Base-by-base conservation (phyloP, 352 stramenopile genomes). In the Pythium volutum region DNA sequence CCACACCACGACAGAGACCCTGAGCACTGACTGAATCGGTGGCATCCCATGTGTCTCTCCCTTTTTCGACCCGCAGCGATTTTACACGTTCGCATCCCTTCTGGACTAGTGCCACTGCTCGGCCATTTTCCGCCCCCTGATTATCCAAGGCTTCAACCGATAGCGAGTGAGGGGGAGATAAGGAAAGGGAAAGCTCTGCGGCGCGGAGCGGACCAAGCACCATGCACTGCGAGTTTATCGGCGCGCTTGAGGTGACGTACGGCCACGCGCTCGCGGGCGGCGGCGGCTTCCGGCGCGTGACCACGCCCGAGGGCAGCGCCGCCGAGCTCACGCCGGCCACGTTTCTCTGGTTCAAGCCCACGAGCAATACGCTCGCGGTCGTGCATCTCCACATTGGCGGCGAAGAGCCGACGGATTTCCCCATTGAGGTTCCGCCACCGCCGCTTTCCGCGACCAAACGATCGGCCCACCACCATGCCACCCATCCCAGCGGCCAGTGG, bases 301-400 rank as follows among this genome's bases (percentile, higher is more conserved):
- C 87, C 50, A 92, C 74, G 7, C 72, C 73, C 41, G 78, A 89
- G 36, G 84, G 87, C 38, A 77, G 55, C 15, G 87, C 87, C 18
- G 87, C 87, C 22, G 87, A 96, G 71, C 68, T 96, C 59, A 70
- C 87, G 61, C 84, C 84, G 14, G 69, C 76, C 51, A 96, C 87
- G 60, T 96, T 81, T 67, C 82, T 96, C 47, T 96, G 87, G 87
- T 96, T 88, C 75, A 89, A 89, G 48, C 58, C 72, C 48, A 67
- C 74, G 11, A 61, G 55, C 31, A 69, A 48, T 15, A 20, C 36
- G 18, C 36, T 12, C 34, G 75, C 72, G 3, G 84, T 93, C 70
- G 84, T 76, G 23, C 74, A 89, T 39, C 58, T 93, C 42, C 71
- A 73, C 22, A 57, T 93, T n/a, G 59, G 57, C 8, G 69, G 76